phyloP scores from a whole-genome alignment of 148 eudicot species.

The Camellia japonica region DNA sequence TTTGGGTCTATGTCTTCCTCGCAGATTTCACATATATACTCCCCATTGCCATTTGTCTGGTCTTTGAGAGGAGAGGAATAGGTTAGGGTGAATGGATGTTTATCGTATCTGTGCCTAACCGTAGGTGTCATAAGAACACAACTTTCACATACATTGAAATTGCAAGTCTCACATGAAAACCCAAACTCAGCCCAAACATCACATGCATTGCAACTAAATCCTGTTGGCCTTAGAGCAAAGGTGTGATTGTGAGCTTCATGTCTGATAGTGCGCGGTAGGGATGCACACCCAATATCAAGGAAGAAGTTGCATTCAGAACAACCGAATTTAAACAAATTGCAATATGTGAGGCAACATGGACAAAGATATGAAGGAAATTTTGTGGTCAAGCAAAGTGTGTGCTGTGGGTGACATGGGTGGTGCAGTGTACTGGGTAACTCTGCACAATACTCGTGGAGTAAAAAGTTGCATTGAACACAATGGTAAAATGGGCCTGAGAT shows the following conservation, averaged over 20 bases:
- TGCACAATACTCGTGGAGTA: not conserved
- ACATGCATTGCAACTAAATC: not conserved
- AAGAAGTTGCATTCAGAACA: not conserved
- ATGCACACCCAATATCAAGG: not conserved
- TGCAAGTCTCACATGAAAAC: not conserved
- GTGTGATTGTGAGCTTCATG: not conserved
- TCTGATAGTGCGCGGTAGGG: not conserved
- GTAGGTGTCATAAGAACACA: not conserved
- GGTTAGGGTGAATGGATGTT: conserved; percentile 4
- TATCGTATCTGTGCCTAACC: not conserved
- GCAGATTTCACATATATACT: conserved; percentile 5
- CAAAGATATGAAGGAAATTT: not conserved
- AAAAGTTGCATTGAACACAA: not conserved
- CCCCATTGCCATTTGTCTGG: not conserved
- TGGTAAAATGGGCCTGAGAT: not conserved
- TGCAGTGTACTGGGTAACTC: not conserved
- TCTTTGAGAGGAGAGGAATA: not conserved
- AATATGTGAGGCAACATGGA: not conserved
- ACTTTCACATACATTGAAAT: not conserved
- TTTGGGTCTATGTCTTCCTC: not conserved
- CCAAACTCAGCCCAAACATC: not conserved
- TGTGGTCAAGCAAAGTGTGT: not conserved
- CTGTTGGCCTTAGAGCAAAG: not conserved
- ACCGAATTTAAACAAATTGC: not conserved
- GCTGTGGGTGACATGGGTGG: conserved; percentile 3